Percentiles rank a stretch among this genome's conserved stretches.
Evolutionary conservation across 768 basidiomycete species (phyloP).

Genomic region (Russula sp.): DNA sequence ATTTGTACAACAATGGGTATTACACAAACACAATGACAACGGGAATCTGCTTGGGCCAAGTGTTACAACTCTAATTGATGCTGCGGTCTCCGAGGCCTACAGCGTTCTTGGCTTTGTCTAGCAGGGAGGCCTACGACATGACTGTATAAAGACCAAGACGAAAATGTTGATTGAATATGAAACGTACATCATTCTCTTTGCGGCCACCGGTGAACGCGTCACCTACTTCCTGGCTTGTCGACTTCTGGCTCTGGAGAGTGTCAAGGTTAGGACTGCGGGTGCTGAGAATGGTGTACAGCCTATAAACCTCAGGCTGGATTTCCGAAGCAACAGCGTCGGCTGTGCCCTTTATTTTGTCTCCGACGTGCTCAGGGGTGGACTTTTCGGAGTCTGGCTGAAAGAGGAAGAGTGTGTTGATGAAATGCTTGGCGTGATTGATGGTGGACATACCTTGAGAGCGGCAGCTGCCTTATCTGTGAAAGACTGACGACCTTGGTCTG

Average conservation of each 20-base stretch:
- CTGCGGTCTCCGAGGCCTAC: neutral
- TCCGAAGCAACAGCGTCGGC: neutral
- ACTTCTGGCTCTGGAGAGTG: neutral
- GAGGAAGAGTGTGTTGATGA: neutral
- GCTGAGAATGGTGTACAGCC: neutral
- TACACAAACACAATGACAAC: neutral
- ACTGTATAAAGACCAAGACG: neutral
- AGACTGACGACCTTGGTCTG: conserved; percentile 30
- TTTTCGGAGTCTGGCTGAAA: conserved; percentile 5
- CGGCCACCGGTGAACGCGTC: neutral
- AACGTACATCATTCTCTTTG: neutral
- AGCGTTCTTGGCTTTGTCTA: neutral
- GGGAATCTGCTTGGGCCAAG: neutral
- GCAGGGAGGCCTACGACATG: neutral
- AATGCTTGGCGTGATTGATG: neutral
- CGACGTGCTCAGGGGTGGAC: neutral
- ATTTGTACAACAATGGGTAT: neutral
- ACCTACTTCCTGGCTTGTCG: neutral
- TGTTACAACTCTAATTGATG: neutral
- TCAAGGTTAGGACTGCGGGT: neutral
- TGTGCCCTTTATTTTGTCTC: neutral
- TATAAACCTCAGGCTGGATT: neutral
- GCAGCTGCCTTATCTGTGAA: conserved; percentile 32
- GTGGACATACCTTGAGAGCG: conserved; percentile 28
- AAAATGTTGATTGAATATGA: neutral